Base-by-base conservation (phyloP, 768 basidiomycete species). In the Tricholoma hemisulphureum region DNA sequence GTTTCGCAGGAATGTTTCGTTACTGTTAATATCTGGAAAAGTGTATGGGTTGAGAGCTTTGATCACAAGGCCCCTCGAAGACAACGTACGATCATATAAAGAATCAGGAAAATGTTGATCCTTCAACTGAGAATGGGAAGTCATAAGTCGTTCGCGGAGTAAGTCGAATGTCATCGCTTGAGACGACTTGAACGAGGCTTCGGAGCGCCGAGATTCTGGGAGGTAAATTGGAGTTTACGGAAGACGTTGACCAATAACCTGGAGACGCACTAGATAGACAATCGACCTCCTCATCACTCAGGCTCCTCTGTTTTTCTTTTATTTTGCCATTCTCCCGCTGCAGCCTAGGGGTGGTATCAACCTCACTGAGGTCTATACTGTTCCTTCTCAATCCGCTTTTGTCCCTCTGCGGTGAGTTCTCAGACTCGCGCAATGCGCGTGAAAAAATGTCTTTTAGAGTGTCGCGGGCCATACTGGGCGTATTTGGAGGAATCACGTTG, bases 221-320 rank as follows among this genome's bases (percentile, higher is more conserved):
- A 68, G 46, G 61, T 67, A 68, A 60, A 55, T 41, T 26, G 54
- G 11, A 32, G 4, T 37, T 28, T 16, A 10, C 48, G 18, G 31
- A 35, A 20, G 53, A 18, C 63, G 18, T 20, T n/a, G 54, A 26
- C 11, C 48, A 28, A 18, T 34, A 32, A 51, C 50, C 29, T 20
- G 26, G 29, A 34, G 26, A 71, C 85, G 65, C 69, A 89, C 87
- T 76, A 55, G 77, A 69, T 31, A 66, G 64, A 59, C 77, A 78
- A 32, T 86, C 87, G 2, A 73, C 68, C 64, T 89, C 88, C 64
- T 89, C 87, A 61, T 89, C 88, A 63, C 86, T 88, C 61, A 85
- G 58, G 65, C 85, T 89, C 62, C 74, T 78, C 34, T 83, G 77
- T 58, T 85, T 82, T 9, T 76, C 78, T 68, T 79, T 85, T 58